Conservation (phyloP, 345 rosid species). For the Crucihimalaya himalaica region DNA sequence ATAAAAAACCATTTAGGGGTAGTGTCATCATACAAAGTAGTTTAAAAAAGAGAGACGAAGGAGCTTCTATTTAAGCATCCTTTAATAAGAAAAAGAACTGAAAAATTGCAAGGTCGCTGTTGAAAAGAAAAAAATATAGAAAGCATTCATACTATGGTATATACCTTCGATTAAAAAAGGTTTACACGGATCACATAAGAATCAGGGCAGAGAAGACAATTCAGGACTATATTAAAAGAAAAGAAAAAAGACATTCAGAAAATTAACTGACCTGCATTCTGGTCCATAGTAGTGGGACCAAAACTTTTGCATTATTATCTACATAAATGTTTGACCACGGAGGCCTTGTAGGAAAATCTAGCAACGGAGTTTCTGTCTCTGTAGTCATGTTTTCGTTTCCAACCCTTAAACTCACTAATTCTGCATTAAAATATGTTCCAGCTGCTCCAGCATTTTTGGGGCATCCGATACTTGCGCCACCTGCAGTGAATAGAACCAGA, state of each 20-base stretch:
- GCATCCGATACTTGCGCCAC: slow-evolving; percentile 87
- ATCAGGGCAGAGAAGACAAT: slow-evolving; percentile 5
- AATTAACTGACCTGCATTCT: slow-evolving; percentile 81
- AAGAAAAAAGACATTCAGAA: slow-evolving; percentile 2
- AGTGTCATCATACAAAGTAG: neutral
- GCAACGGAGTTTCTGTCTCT: slow-evolving; percentile 93
- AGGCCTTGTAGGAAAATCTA: slow-evolving; percentile 80
- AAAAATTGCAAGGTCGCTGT: slow-evolving; percentile 6
- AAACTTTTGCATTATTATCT: slow-evolving; percentile 88
- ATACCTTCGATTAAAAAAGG: neutral
- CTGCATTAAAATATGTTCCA: slow-evolving; percentile 91
- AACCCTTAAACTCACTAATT: slow-evolving; percentile 80
- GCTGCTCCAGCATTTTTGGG: slow-evolving; percentile 94
- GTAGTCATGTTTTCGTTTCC: slow-evolving; percentile 82
- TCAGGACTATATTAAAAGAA: neutral
- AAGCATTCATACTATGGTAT: slow-evolving; percentile 6
- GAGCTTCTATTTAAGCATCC: slow-evolving; percentile 17
- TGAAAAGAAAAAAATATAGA: neutral
- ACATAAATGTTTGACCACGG: slow-evolving; percentile 91
- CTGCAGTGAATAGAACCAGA: slow-evolving; percentile 43
- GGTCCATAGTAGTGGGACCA: slow-evolving; percentile 94
- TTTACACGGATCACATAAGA: slow-evolving; percentile 6
- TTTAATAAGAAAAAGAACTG: neutral
- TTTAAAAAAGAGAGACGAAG: slow-evolving; percentile 24
- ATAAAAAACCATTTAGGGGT: neutral